Percentiles rank a stretch among this genome's conserved stretches.
phyloP scores from a whole-genome alignment of 225 moss, liverwort and hornwort genomes.

The Rhytidiadelphus loreus region DNA sequence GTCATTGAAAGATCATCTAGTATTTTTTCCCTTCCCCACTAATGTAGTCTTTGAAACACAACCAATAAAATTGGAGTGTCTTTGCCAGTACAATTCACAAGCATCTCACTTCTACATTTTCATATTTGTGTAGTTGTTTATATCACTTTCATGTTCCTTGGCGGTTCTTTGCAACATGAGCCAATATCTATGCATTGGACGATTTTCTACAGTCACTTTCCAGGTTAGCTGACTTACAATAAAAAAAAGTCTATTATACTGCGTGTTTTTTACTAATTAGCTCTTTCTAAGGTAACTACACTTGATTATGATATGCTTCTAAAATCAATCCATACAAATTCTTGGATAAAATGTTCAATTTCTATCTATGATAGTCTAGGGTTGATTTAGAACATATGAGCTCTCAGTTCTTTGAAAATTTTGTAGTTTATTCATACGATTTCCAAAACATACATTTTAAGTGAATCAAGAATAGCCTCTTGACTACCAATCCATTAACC shows the following conservation, averaged over 20 bases:
- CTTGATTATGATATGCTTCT: background rate
- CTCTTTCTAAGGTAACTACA: background rate
- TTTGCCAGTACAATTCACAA: background rate
- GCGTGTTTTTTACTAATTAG: too few species aligned
- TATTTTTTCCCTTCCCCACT: too few species aligned
- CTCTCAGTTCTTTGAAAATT: background rate
- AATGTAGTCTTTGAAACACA: background rate
- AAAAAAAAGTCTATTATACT: too few species aligned
- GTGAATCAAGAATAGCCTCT: background rate
- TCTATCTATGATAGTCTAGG: rapidly evolving
- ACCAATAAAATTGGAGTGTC: background rate
- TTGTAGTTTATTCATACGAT: background rate
- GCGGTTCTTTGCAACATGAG: conserved; percentile 86
- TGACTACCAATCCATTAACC: too few species aligned
- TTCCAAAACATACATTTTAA: background rate
- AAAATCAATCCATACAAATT: background rate
- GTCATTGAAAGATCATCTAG: background rate
- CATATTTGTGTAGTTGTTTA: conserved; percentile 38
- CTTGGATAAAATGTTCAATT: background rate
- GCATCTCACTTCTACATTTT: background rate
- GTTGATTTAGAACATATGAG: background rate
- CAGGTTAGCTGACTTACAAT: background rate
- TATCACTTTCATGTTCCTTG: conserved; percentile 46
- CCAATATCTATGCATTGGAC: conserved; percentile 76
- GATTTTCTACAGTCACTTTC: conserved; percentile 67